Evolutionary conservation across 139 green algal genomes (phyloP).

Genomic region (Chara braunii): DNA sequence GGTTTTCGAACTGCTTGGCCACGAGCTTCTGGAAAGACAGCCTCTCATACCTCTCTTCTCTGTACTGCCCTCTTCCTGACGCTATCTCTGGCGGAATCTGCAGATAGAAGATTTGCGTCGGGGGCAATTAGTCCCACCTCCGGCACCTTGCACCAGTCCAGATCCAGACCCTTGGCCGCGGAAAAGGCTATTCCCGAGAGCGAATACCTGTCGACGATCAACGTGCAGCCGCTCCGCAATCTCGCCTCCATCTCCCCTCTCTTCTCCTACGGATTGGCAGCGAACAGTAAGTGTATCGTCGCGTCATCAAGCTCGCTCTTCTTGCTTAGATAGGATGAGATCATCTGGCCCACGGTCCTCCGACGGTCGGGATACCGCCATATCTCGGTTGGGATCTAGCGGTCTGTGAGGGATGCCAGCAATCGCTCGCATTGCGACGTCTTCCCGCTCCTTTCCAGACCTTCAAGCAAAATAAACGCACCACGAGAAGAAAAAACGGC

Average conservation of each 20-base stretch:
- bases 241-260: constrained; percentile 39
- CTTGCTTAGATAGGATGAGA: constrained; percentile 75
- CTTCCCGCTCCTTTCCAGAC: constrained; percentile 87
- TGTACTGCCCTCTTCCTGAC: constrained; percentile 64
- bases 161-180: constrained; percentile 74
- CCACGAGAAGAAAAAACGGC: background rate
- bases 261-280: constrained; percentile 89
- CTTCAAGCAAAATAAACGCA: constrained; percentile 73
- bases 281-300: constrained; percentile 87
- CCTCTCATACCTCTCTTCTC: constrained; percentile 71
- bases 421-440: constrained; percentile 78
- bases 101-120: constrained; percentile 78
- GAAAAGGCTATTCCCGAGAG: constrained; percentile 86
- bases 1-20: constrained; percentile 15
- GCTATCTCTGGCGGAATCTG: constrained; percentile 52
- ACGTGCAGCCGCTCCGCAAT: constrained; percentile 64
- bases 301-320: constrained; percentile 62
- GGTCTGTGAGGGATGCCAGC: constrained; percentile 45
- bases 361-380: constrained; percentile 88
- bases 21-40: constrained; percentile 42
- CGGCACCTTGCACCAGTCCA: constrained; percentile 66
- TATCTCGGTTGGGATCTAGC: constrained; percentile 51
- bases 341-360: constrained; percentile 71
- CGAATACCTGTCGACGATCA: constrained; percentile 90
- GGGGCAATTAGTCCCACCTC: constrained; percentile 66